Conservation (phyloP, 2,329 filamentous ascomycete genomes). For the Aspergillus tubingensis region DNA sequence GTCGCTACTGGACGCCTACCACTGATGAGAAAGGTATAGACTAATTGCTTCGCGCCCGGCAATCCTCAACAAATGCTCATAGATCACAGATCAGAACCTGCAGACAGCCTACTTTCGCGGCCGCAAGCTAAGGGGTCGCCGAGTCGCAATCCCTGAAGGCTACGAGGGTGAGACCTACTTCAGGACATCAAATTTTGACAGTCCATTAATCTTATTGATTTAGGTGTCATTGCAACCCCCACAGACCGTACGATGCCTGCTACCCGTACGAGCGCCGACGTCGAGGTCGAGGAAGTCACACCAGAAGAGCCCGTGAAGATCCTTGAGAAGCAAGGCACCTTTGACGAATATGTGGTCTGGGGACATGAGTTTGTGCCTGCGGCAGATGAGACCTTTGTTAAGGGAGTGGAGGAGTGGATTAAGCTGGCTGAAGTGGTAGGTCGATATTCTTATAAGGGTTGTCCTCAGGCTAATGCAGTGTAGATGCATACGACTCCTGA, state of each 20-base stretch:
- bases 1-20: slow-evolving; percentile 70
- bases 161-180: slow-evolving; percentile 57
- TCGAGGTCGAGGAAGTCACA: slow-evolving; percentile 45
- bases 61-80: slow-evolving; percentile 8
- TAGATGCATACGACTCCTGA: slow-evolving; percentile 31
- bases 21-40: slow-evolving; percentile 45
- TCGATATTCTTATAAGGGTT: slow-evolving; percentile 9
- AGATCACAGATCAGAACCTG: slow-evolving; percentile 29
- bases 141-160: slow-evolving; percentile 66
- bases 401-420: slow-evolving; percentile 79
- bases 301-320: slow-evolving; percentile 55
- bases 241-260: slow-evolving; percentile 41
- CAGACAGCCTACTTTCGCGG: slow-evolving; percentile 73
- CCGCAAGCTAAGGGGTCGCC: slow-evolving; percentile 71
- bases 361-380: slow-evolving; percentile 71
- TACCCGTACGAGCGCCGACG: slow-evolving; percentile 39
- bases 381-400: slow-evolving; percentile 68
- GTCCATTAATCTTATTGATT: not conserved
- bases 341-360: slow-evolving; percentile 81
- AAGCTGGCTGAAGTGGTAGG: slow-evolving; percentile 68
- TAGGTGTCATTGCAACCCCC: slow-evolving; percentile 61
- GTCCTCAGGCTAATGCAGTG: slow-evolving; percentile 10
- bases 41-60: not conserved
- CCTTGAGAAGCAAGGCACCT: slow-evolving; percentile 66
- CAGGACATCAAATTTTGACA: not conserved